Percentiles rank a stretch among this genome's conserved stretches.
phyloP scores from a whole-genome alignment of 306 rosid genomes.

The Vigna reflexopilosa region DNA sequence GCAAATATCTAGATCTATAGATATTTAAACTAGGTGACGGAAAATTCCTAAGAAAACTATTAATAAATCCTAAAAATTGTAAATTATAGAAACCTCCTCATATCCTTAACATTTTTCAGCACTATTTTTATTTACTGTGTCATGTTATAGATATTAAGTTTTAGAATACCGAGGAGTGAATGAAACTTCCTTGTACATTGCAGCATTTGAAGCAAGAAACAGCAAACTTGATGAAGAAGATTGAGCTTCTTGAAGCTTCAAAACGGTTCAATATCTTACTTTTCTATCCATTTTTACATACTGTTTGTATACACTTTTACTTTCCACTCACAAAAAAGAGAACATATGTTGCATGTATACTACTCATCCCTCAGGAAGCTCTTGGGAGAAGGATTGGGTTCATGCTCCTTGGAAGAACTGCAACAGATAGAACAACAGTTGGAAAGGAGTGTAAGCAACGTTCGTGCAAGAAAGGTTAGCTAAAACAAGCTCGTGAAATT shows the following conservation, averaged over 20 bases:
- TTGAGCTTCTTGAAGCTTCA: slow-evolving; percentile 76
- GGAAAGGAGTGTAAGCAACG: slow-evolving; percentile 69
- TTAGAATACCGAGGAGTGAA: slow-evolving; percentile 30
- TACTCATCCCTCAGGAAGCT: slow-evolving; percentile 58
- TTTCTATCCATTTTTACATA: not conserved
- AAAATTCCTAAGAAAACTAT: not conserved
- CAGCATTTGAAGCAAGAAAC: slow-evolving; percentile 83
- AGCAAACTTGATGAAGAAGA: slow-evolving; percentile 68
- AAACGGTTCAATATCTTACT: slow-evolving; percentile 63
- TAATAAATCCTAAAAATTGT: not conserved
- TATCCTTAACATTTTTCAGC: too few relatives aligned
- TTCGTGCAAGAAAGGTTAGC: slow-evolving; percentile 85
- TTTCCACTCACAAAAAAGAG: not conserved
- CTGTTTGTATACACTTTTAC: not conserved
- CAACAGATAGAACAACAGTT: slow-evolving; percentile 76
- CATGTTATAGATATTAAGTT: not conserved
- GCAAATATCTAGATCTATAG: too few relatives aligned
- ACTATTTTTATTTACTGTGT: not conserved
- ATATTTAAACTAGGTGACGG: not conserved
- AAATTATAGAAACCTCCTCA: not conserved
- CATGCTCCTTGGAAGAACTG: slow-evolving; percentile 76
- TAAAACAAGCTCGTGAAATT: not conserved
- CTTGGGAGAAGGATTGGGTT: slow-evolving; percentile 78
- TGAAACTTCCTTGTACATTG: slow-evolving; percentile 35
- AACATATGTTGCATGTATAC: slow-evolving; percentile 3